Conservation (phyloP, 2,329 filamentous ascomycete genomes). For the Talaromyces sp. region DNA sequence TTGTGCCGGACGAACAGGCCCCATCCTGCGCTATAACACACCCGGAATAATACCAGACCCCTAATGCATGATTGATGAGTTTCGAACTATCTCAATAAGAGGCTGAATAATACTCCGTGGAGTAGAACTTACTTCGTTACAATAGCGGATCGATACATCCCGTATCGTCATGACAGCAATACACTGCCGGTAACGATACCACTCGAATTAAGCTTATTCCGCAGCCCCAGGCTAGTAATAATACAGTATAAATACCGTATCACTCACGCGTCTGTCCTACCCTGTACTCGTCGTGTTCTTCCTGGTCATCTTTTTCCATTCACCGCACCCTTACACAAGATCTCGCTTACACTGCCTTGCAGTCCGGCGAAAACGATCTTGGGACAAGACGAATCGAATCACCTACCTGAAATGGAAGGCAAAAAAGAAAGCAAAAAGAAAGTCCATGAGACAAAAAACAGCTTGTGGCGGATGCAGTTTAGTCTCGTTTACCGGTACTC, state of each 20-base stretch:
- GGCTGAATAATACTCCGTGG: neutral
- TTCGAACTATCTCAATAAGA: neutral
- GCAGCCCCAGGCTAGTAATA: neutral
- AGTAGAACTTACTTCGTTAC: too few relatives aligned
- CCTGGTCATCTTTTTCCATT: neutral
- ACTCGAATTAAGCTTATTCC: conserved; percentile 2
- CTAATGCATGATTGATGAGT: neutral
- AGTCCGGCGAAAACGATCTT: neutral
- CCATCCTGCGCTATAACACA: neutral
- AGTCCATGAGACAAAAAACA: neutral
- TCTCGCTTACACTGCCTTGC: neutral
- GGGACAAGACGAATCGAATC: neutral
- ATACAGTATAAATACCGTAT: neutral
- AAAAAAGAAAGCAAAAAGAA: neutral
- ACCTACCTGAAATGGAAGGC: too few relatives aligned
- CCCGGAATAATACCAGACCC: neutral
- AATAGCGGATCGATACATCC: neutral
- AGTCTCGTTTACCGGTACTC: conserved; percentile 2
- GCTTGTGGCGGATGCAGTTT: neutral
- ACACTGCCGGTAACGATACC: neutral
- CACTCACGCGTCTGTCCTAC: neutral
- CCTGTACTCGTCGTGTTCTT: neutral
- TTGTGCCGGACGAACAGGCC: neutral
- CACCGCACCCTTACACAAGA: conserved; percentile 8
- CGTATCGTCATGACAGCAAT: neutral